Percentiles rank a stretch among this genome's conserved stretches.
Conservation (phyloP, 345 rosid genomes). For the Pistacia integerrima region DNA sequence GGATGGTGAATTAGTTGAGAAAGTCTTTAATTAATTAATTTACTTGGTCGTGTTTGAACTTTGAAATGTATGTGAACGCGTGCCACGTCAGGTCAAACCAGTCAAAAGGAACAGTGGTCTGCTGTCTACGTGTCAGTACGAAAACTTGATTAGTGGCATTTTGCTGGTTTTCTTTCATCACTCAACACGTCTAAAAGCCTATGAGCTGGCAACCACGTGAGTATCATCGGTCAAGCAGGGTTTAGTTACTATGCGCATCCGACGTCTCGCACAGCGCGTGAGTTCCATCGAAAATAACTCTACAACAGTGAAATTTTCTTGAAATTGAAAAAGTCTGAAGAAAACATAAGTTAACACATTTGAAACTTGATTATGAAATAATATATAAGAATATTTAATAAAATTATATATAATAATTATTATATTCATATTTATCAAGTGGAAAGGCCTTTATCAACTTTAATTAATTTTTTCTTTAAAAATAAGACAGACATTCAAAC, state of each 20-base stretch:
- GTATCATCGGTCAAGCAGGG: not conserved
- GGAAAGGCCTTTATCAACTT: too few relatives aligned
- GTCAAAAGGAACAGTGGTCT: not conserved
- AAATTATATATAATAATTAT: too few relatives aligned
- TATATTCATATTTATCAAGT: too few relatives aligned
- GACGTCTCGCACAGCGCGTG: not conserved
- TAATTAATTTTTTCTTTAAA: too few relatives aligned
- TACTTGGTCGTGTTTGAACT: not conserved
- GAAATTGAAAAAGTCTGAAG: too few relatives aligned
- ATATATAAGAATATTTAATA: too few relatives aligned
- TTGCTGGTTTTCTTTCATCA: not conserved
- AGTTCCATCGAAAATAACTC: too few relatives aligned
- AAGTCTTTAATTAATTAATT: too few relatives aligned
- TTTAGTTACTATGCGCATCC: not conserved
- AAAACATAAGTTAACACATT: too few relatives aligned
- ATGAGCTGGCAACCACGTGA: not conserved
- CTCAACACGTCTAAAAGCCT: not conserved
- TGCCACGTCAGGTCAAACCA: constrained; percentile 30
- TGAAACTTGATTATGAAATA: too few relatives aligned
- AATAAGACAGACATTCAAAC: too few relatives aligned
- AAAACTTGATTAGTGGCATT: not conserved
- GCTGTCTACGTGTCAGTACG: not conserved
- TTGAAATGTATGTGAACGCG: not conserved
- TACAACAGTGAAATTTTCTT: too few relatives aligned
- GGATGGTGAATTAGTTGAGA: not conserved